phyloP scores from a whole-genome alignment of 2,329 filamentous ascomycete species.

The Annulohypoxylon truncatum region DNA sequence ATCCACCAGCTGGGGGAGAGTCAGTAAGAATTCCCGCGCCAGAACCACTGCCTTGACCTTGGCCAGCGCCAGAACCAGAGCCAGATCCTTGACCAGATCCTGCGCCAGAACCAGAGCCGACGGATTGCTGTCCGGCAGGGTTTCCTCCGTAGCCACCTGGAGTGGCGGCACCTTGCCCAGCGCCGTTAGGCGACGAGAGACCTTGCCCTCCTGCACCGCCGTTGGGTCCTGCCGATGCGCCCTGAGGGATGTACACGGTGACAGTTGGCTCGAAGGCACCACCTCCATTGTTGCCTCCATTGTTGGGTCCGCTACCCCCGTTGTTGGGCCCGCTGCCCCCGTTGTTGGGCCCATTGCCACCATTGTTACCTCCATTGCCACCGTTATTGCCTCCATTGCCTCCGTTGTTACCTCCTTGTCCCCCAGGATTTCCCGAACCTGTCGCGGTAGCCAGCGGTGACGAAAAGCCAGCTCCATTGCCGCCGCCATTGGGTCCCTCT shows the following conservation, averaged over 20 bases:
- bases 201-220: slow-evolving; percentile 38
- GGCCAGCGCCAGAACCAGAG: slow-evolving; percentile 25
- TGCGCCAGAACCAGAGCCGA: slow-evolving; percentile 12
- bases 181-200: slow-evolving; percentile 23
- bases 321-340: slow-evolving; percentile 3
- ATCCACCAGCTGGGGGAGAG: slow-evolving; percentile 40
- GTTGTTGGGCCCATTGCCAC: slow-evolving; percentile 16
- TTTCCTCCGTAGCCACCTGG: slow-evolving; percentile 31
- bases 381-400: slow-evolving; percentile 19
- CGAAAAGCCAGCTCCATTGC: slow-evolving; percentile 18
- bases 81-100: neutral
- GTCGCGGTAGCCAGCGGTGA: neutral
- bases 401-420: neutral
- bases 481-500: neutral
- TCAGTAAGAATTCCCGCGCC: slow-evolving; percentile 10
- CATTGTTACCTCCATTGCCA: slow-evolving; percentile 22
- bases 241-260: slow-evolving; percentile 42
- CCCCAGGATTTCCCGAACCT: neutral
- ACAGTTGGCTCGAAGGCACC: slow-evolving; percentile 40
- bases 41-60: slow-evolving; percentile 24
- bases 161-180: slow-evolving; percentile 31
- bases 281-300: slow-evolving; percentile 28
- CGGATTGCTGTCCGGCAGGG: slow-evolving; percentile 15
- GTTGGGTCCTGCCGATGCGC: slow-evolving; percentile 30
- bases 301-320: slow-evolving; percentile 27